Evolutionary conservation across 2,329 filamentous ascomycete species (phyloP), one percentile per base, ranked within the genome.

Genomic region (Alternaria sp.): DNA sequence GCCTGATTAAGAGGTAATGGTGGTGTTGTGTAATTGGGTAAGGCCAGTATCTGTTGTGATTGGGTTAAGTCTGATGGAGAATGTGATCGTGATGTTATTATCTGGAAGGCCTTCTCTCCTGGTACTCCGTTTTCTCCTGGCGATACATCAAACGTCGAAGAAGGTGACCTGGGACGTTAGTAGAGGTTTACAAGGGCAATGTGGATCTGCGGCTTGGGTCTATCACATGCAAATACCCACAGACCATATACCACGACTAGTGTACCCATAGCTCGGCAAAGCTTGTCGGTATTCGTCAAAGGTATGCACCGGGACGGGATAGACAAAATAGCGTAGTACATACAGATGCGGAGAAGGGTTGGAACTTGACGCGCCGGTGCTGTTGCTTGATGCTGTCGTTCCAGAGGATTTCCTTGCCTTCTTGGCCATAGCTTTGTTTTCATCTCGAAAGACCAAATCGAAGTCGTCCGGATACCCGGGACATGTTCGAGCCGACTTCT

Each of bases 361-460:
- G 60, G 73, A 74, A 61, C 67, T 68, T 49, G 63, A 68, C 36
- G 57, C 58, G 34, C 49, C 52, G 28, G 61, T 61, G 49, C 60
- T 72, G 51, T 62, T 65, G 49, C 59, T 64, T 30, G 62, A 52
- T 38, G 63, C 60, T 27, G 54, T 67, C 20, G 69, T 67, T 2
- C 66, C 68, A 14, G 71, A 73, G 1, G 67, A 61, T 55, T 85
- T 87, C 57, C 85, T 84, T 16, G 86, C 88, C 70, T 88, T 85
- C 63, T 85, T 83, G 70, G 89, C 88, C 34, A 89, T 90, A 1
- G 89, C 88, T 66, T 87, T 86, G 28, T 89, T 92, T 79, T 92
- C 89, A 74, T 92, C 90, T 57, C 90, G 87, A 69, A 92, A 91
- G 56, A 92, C 86, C 25, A 92, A 79, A 68, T 92, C 90, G 68